Conservation (phyloP, 2,329 filamentous ascomycete genomes). For the Penicillium hesseltinei region DNA sequence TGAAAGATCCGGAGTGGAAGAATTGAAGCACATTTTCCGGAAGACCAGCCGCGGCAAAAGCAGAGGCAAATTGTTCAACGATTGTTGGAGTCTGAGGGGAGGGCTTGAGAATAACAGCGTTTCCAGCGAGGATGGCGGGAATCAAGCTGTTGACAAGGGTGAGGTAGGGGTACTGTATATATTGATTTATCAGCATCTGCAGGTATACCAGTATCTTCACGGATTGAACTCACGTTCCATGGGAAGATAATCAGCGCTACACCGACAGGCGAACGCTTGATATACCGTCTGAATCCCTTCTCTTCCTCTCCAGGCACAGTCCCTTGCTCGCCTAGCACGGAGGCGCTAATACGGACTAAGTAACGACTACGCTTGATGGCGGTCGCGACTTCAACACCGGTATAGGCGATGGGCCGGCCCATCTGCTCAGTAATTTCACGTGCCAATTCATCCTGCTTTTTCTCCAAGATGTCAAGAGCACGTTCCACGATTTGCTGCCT, state of each 20-base stretch:
- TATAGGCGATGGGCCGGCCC: constrained; percentile 88
- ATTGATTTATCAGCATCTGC: neutral
- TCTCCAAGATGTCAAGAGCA: constrained; percentile 68
- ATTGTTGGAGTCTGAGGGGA: constrained; percentile 93
- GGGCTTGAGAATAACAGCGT: constrained; percentile 90
- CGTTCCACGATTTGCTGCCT: constrained; percentile 78
- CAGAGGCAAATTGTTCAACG: constrained; percentile 74
- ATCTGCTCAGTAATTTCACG: constrained; percentile 90
- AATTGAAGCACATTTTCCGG: constrained; percentile 83
- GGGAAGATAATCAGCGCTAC: constrained; percentile 87
- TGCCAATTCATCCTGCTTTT: constrained; percentile 75
- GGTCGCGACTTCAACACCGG: constrained; percentile 77
- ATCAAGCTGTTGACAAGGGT: constrained; percentile 90
- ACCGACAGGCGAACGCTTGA: constrained; percentile 83
- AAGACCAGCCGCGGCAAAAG: constrained; percentile 77
- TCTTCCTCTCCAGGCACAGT: constrained; percentile 74
- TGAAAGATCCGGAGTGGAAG: constrained; percentile 81
- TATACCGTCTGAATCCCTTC: constrained; percentile 84
- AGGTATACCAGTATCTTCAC: neutral
- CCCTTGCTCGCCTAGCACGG: constrained; percentile 65
- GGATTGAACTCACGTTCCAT: constrained; percentile 74
- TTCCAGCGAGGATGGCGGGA: constrained; percentile 85
- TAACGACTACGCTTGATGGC: constrained; percentile 84
- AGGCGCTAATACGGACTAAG: constrained; percentile 76
- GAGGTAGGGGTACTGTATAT: constrained; percentile 87